Conservation (phyloP, 176 grass and related monocot genomes). For the Oryza longistaminata region DNA sequence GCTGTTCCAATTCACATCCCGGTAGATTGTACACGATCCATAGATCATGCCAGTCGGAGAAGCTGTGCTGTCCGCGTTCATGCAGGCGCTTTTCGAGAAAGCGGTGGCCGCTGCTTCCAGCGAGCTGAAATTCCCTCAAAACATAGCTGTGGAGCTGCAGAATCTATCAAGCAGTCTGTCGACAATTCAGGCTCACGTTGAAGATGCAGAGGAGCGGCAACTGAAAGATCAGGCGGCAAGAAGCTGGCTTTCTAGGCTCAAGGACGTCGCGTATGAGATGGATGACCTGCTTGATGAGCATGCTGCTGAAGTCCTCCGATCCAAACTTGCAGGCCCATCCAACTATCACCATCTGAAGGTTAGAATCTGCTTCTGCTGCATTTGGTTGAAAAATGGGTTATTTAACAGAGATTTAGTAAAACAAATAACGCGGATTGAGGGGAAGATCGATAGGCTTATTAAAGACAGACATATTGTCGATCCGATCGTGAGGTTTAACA, state of each 20-base stretch:
- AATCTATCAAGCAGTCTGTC: slow-evolving; percentile 52
- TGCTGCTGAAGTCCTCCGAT: slow-evolving; percentile 34
- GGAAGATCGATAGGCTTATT: slow-evolving; percentile 56
- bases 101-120: slow-evolving; percentile 41
- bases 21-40: slow-evolving; percentile 3
- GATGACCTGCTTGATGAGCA: slow-evolving; percentile 74
- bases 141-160: slow-evolving; percentile 49
- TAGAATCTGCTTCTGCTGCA: slow-evolving; percentile 37
- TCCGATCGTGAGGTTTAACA: slow-evolving; percentile 35
- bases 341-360: slow-evolving; percentile 50
- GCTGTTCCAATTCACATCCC: background rate
- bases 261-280: slow-evolving; percentile 63
- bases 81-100: slow-evolving; percentile 72
- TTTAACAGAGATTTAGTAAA: slow-evolving; percentile 45
- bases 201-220: slow-evolving; percentile 77
- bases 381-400: slow-evolving; percentile 48
- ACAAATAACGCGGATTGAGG: slow-evolving; percentile 45
- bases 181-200: slow-evolving; percentile 55
- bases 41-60: slow-evolving; percentile 46
- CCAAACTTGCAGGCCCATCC: slow-evolving; percentile 37
- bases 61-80: slow-evolving; percentile 65
- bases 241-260: slow-evolving; percentile 66
- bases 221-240: slow-evolving; percentile 49
- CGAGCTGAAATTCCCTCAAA: slow-evolving; percentile 47
- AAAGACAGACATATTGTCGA: slow-evolving; percentile 60